Conservation (phyloP, 306 rosid species). For the Purshia tridentata region DNA sequence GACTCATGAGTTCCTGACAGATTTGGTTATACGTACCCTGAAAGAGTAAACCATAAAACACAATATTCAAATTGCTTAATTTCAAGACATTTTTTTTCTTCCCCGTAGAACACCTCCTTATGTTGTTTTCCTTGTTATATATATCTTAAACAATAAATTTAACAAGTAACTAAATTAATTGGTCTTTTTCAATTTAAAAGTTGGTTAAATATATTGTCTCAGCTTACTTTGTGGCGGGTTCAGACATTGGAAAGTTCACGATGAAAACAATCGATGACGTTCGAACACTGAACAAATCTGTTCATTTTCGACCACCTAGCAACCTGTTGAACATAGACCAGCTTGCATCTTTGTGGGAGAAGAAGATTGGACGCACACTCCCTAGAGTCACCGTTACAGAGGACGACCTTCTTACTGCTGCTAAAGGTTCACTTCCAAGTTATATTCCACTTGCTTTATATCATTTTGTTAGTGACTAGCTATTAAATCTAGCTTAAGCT, state of each 20-base stretch:
- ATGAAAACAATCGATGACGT: slow-evolving; percentile 36
- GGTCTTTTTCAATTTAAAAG: neutral
- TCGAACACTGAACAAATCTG: slow-evolving; percentile 43
- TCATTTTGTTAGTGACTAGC: too few species aligned
- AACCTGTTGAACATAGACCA: slow-evolving; percentile 42
- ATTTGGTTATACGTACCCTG: too few species aligned
- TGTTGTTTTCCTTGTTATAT: too few species aligned
- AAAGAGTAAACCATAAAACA: too few species aligned
- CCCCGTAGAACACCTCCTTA: too few species aligned
- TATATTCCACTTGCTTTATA: neutral
- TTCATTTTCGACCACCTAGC: slow-evolving; percentile 52
- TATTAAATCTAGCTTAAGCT: too few species aligned
- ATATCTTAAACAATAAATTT: too few species aligned
- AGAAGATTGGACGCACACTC: slow-evolving; percentile 40
- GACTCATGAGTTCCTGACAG: too few species aligned
- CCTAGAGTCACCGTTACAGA: slow-evolving; percentile 45
- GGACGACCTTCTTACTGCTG: slow-evolving; percentile 43
- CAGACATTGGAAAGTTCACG: slow-evolving; percentile 58
- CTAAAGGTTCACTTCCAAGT: slow-evolving; percentile 37
- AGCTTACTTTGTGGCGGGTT: slow-evolving; percentile 57
- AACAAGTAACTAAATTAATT: too few species aligned
- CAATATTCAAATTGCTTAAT: too few species aligned
- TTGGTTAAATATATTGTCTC: neutral
- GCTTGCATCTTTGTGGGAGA: slow-evolving; percentile 61
- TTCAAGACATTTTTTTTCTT: too few species aligned